phyloP scores from a whole-genome alignment of 495 filamentous ascomycete genomes.

The Neurospora sp. region DNA sequence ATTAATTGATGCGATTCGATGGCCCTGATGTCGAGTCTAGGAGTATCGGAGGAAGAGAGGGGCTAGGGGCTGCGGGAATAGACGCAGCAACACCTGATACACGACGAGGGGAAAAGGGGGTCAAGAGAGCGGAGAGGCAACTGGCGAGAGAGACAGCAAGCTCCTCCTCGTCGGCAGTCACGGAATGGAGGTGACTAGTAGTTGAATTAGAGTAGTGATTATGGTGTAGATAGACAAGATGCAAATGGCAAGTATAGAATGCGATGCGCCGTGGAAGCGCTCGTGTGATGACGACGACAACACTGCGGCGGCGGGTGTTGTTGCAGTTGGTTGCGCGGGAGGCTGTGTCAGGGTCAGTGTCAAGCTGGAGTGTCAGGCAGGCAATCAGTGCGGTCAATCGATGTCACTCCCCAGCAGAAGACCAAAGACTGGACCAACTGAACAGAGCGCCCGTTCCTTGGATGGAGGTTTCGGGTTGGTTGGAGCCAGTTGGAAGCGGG shows the following conservation, averaged over 20 bases:
- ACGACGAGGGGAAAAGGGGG: not conserved
- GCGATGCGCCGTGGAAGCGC: not conserved
- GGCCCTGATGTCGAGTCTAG: not conserved
- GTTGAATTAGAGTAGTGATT: not conserved
- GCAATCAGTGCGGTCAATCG: not conserved
- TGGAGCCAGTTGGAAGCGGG: not conserved
- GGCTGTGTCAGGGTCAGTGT: not conserved
- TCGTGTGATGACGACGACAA: not conserved
- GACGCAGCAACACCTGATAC: not conserved
- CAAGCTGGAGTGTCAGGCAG: not conserved
- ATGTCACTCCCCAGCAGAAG: not conserved
- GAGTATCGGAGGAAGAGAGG: not conserved
- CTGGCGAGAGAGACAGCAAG: not conserved
- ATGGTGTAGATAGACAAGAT: not conserved
- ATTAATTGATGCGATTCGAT: not conserved
- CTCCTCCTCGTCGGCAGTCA: not conserved
- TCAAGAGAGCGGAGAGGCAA: not conserved
- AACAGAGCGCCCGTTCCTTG: not conserved
- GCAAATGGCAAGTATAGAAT: not conserved
- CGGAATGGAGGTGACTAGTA: not conserved
- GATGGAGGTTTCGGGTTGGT: not conserved
- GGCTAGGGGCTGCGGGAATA: not conserved
- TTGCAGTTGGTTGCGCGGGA: not conserved
- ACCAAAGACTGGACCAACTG: not conserved
- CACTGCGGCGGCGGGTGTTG: not conserved